A percentile compares a stretch with the other conserved stretches of the same genome.
These are phyloP conservation scores for Cryptococcus amylolentus DNA, from an alignment of 1,284 basidiomycete genomes.

Conservation along the genomic window DNA sequence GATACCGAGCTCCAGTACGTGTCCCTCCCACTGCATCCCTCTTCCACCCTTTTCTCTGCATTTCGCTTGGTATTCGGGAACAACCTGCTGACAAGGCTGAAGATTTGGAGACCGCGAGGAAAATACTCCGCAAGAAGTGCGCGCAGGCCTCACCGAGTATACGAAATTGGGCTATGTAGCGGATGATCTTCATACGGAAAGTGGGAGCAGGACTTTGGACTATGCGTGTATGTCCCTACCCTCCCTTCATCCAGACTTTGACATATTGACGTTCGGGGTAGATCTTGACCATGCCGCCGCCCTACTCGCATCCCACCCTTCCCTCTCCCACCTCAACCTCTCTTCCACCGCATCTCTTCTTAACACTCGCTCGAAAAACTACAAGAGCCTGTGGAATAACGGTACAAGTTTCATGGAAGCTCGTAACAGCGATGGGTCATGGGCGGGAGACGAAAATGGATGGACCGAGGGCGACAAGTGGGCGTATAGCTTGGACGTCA, in stretches of 20 bases:
- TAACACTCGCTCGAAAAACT: constrained; percentile 56
- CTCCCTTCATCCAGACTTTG: not conserved
- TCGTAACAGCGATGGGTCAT: constrained; percentile 62
- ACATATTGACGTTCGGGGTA: constrained; percentile 34
- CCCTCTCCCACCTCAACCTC: not conserved
- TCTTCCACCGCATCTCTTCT: constrained; percentile 50
- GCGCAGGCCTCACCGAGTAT: constrained; percentile 71
- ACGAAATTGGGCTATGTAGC: constrained; percentile 70
- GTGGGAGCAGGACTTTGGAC: constrained; percentile 70
- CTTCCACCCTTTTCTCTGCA: not conserved
- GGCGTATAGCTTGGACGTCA: constrained; percentile 73
- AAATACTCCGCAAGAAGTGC: constrained; percentile 74
- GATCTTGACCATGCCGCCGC: constrained; percentile 75
- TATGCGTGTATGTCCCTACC: constrained; percentile 62
- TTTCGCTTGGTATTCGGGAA: too few relatives aligned
- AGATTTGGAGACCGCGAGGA: constrained; percentile 73
- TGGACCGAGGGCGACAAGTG: constrained; percentile 84
- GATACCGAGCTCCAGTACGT: constrained; percentile 60
- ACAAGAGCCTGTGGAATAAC: constrained; percentile 65
- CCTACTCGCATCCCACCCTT: constrained; percentile 52
- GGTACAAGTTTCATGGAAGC: constrained; percentile 78
- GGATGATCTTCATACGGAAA: constrained; percentile 71
- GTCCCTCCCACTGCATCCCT: not conserved
- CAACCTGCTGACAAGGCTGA: not conserved
- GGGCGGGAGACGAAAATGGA: constrained; percentile 66